Evolutionary conservation across 495 filamentous ascomycete genomes (phyloP).

Genomic region (Penicillium paxilli): DNA sequence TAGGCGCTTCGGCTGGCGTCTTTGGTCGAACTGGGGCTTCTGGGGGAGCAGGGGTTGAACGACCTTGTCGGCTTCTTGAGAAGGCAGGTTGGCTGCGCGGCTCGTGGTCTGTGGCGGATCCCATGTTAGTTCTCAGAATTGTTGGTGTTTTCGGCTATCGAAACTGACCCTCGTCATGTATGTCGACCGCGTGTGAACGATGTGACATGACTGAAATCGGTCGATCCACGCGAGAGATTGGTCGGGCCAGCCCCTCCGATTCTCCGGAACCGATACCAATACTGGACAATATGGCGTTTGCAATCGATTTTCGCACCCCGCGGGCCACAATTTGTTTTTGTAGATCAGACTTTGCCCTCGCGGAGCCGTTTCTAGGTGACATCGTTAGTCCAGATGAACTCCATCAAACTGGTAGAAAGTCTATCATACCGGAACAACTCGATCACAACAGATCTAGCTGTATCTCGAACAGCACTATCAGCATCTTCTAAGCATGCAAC

Average conservation of each 20-base stretch:
- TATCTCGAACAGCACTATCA: slow-evolving; percentile 80
- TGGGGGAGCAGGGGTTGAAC: slow-evolving; percentile 16
- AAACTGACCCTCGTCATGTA: slow-evolving; percentile 27
- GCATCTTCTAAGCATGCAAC: slow-evolving; percentile 88
- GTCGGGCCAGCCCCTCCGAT: slow-evolving; percentile 28
- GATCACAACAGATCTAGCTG: slow-evolving; percentile 76
- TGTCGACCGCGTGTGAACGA: slow-evolving; percentile 25
- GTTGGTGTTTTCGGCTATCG: background rate
- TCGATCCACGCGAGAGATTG: slow-evolving; percentile 46
- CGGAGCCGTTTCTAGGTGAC: slow-evolving; percentile 64
- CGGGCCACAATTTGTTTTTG: slow-evolving; percentile 76
- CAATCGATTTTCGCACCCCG: slow-evolving; percentile 82
- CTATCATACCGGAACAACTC: slow-evolving; percentile 74
- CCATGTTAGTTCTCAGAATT: slow-evolving; percentile 1
- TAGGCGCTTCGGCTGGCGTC: slow-evolving; percentile 17
- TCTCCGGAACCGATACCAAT: slow-evolving; percentile 52
- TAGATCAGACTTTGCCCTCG: slow-evolving; percentile 81
- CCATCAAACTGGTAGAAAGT: slow-evolving; percentile 3
- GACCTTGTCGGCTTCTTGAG: slow-evolving; percentile 22
- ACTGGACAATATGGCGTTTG: slow-evolving; percentile 71
- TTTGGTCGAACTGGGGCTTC: slow-evolving; percentile 21
- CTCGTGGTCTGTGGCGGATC: slow-evolving; percentile 15
- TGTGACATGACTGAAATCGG: slow-evolving; percentile 27
- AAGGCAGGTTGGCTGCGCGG: slow-evolving; percentile 13
- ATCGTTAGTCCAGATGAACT: background rate